phyloP scores from a whole-genome alignment of 2,329 filamentous ascomycete genomes.

The Emmonsiellopsis sp. region DNA sequence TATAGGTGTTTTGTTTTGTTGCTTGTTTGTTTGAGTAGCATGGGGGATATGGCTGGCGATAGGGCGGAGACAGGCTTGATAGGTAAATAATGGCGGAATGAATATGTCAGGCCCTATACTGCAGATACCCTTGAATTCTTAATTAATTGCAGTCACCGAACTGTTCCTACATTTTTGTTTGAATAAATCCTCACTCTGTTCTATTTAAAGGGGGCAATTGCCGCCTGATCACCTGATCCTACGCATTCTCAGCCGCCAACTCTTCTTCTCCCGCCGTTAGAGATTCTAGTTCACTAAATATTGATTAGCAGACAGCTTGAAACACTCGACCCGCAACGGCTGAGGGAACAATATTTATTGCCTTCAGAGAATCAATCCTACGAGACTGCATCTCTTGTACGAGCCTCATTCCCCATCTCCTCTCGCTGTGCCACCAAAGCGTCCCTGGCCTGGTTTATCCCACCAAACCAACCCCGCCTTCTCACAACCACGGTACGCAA shows the following conservation, averaged over 20 bases:
- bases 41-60: neutral
- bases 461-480: conserved; percentile 1
- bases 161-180: no score
- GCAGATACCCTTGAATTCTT: no score
- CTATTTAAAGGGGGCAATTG: neutral
- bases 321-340: neutral
- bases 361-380: neutral
- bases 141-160: no score
- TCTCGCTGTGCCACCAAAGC: no score
- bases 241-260: neutral
- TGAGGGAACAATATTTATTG: neutral
- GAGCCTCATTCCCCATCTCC: no score
- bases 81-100: no score
- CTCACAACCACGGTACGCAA: neutral
- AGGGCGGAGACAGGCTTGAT: neutral
- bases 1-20: neutral
- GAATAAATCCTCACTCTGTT: no score
- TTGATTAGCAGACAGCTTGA: neutral
- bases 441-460: neutral
- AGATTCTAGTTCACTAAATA: no score
- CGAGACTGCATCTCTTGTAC: no score
- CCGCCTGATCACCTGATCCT: neutral
- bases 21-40: neutral
- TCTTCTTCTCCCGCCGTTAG: no score
- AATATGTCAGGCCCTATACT: no score